These are phyloP conservation scores for Plasmodium falciparum DNA, from an alignment of 169 alveolate species.

Conservation along the genomic window DNA sequence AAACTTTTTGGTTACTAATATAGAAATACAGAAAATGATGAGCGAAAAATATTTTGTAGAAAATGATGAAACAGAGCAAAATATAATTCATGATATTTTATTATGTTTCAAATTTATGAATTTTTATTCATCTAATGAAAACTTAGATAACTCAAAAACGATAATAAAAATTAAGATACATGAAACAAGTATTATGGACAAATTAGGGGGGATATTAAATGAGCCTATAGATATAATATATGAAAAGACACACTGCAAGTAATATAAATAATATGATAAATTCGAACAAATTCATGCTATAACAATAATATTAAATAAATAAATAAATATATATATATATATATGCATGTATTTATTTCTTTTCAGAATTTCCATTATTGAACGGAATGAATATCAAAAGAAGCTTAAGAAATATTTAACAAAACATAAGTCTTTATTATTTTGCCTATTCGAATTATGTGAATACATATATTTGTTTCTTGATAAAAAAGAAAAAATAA, in stretches of 20 bases:
- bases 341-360: not conserved
- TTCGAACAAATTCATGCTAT: not conserved
- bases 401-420: conserved; percentile 27
- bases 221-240: conserved; percentile 46
- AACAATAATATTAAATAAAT: not conserved
- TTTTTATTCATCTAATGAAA: conserved; percentile 30
- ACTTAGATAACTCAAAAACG: conserved; percentile 1
- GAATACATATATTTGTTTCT: conserved; percentile 27
- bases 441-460: conserved; percentile 66
- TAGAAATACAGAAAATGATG: conserved; percentile 41
- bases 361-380: conserved; percentile 42
- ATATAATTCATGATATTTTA: conserved; percentile 66
- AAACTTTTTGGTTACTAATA: conserved; percentile 34
- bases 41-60: conserved; percentile 22
- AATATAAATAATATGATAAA: not conserved
- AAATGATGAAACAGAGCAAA: conserved; percentile 21
- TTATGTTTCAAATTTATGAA: conserved; percentile 51
- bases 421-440: conserved; percentile 60
- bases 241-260: conserved; percentile 46
- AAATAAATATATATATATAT: conserved; percentile 7
- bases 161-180: conserved; percentile 9
- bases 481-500: conserved; percentile 45
- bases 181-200: not conserved
- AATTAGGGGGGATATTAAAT: not conserved
- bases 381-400: conserved; percentile 27